These are phyloP conservation scores for Candida mesenterica DNA, from an alignment of 1,139 yeast genomes.

Conservation along the genomic window DNA sequence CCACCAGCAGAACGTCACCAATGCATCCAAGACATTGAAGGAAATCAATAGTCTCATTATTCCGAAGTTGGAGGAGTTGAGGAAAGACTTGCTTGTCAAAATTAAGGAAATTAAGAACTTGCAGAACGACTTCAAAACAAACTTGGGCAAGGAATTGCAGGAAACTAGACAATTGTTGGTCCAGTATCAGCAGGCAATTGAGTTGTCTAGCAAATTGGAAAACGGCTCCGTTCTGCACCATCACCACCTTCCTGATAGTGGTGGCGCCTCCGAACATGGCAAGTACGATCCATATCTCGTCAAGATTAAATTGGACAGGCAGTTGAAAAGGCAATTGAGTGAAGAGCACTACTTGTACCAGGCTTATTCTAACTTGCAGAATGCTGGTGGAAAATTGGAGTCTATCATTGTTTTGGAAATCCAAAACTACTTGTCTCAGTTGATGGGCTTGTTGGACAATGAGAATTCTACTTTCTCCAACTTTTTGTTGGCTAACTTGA, in stretches of 20 bases:
- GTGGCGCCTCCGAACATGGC: constrained; percentile 31
- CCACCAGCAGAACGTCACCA: constrained; percentile 70
- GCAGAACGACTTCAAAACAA: constrained; percentile 79
- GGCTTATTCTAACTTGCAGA: constrained; percentile 83
- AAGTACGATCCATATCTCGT: constrained; percentile 81
- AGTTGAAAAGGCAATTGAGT: constrained; percentile 68
- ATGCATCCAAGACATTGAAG: constrained; percentile 65
- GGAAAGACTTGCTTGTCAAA: constrained; percentile 77
- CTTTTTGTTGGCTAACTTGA: constrained; percentile 62
- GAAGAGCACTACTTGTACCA: constrained; percentile 88
- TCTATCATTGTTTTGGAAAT: constrained; percentile 83
- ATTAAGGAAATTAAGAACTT: constrained; percentile 83
- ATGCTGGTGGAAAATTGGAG: constrained; percentile 86
- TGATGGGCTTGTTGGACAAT: constrained; percentile 64
- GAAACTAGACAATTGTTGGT: constrained; percentile 57
- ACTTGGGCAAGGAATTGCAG: constrained; percentile 63
- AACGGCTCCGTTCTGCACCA: constrained; percentile 16
- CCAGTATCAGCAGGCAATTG: constrained; percentile 46
- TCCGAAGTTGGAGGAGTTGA: constrained; percentile 82
- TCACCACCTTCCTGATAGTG: constrained; percentile 11
- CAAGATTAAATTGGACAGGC: constrained; percentile 69
- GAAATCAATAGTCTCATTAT: constrained; percentile 68
- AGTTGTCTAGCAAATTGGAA: constrained; percentile 35
- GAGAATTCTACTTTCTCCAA: constrained; percentile 70
- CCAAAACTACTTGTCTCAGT: constrained; percentile 74